Conservation (phyloP, 108 stramenopile species). For the Cyclotella cryptica region DNA sequence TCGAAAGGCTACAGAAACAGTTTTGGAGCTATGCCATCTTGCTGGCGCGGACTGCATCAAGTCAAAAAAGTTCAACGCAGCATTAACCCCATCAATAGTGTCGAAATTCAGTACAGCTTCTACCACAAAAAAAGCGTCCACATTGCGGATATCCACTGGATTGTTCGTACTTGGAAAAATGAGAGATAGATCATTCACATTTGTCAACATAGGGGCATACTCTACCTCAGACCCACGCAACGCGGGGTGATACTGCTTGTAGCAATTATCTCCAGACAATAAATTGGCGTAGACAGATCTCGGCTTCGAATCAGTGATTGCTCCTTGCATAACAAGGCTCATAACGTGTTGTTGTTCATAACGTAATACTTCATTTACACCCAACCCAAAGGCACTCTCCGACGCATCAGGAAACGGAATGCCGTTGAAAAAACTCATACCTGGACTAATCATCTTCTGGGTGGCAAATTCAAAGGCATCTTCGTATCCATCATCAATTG, state of each 20-base stretch:
- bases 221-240: constrained; percentile 43
- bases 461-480: constrained; percentile 66
- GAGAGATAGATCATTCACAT: constrained; percentile 56
- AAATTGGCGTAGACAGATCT: constrained; percentile 75
- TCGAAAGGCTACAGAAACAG: constrained; percentile 65
- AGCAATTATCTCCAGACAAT: constrained; percentile 65
- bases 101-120: constrained; percentile 71
- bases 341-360: constrained; percentile 73
- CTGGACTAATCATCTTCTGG: constrained; percentile 50
- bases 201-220: constrained; percentile 48
- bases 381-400: constrained; percentile 41
- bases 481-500: constrained; percentile 41
- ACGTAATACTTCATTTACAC: constrained; percentile 55
- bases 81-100: constrained; percentile 40
- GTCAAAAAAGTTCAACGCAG: constrained; percentile 54
- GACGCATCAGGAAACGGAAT: constrained; percentile 65
- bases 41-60: constrained; percentile 45
- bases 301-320: constrained; percentile 73
- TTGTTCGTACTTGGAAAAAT: constrained; percentile 33
- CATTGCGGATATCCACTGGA: constrained; percentile 10
- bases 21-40: constrained; percentile 36
- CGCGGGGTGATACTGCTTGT: constrained; percentile 66
- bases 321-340: constrained; percentile 54
- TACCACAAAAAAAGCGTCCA: constrained; percentile 64
- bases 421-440: constrained; percentile 89